A percentile compares a stretch with the other conserved stretches of the same genome.
phyloP scores from a whole-genome alignment of 2,329 filamentous ascomycete species.

The Pseudophaeomoniella oleicola region DNA sequence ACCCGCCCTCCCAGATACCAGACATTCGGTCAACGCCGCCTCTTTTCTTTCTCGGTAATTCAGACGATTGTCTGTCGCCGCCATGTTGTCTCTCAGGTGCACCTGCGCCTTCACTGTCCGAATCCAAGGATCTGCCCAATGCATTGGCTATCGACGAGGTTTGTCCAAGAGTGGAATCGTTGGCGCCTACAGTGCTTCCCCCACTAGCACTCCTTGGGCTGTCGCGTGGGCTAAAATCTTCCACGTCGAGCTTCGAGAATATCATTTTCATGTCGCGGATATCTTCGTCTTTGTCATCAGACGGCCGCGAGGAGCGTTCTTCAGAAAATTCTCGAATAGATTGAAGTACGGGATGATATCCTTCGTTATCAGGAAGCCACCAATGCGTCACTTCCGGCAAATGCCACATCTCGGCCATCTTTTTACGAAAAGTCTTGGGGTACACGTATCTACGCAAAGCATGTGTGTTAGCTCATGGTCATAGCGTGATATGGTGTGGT shows the following conservation, averaged over 20 bases:
- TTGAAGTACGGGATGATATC: conserved; percentile 57
- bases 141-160: too few relatives aligned
- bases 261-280: conserved; percentile 62
- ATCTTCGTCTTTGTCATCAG: conserved; percentile 42
- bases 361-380: conserved; percentile 81
- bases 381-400: conserved; percentile 59
- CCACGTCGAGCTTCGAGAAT: conserved; percentile 49
- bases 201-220: conserved; percentile 4
- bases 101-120: too few relatives aligned
- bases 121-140: too few relatives aligned
- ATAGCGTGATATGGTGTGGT: not conserved
- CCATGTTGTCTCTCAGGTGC: too few relatives aligned
- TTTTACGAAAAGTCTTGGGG: conserved; percentile 55
- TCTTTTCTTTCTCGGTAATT: too few relatives aligned
- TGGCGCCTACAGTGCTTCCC: too few relatives aligned
- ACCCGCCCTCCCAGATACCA: too few relatives aligned
- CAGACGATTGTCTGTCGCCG: too few relatives aligned
- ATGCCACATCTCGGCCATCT: conserved; percentile 63
- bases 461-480: conserved; percentile 1
- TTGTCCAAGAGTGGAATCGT: too few relatives aligned
- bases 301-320: conserved; percentile 45
- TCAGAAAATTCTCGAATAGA: conserved; percentile 69
- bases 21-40: too few relatives aligned
- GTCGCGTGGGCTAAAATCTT: conserved; percentile 19
- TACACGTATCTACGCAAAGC: conserved; percentile 58